Conservation (phyloP, 2,329 filamentous ascomycete genomes). For the Aspergillus sojae region DNA sequence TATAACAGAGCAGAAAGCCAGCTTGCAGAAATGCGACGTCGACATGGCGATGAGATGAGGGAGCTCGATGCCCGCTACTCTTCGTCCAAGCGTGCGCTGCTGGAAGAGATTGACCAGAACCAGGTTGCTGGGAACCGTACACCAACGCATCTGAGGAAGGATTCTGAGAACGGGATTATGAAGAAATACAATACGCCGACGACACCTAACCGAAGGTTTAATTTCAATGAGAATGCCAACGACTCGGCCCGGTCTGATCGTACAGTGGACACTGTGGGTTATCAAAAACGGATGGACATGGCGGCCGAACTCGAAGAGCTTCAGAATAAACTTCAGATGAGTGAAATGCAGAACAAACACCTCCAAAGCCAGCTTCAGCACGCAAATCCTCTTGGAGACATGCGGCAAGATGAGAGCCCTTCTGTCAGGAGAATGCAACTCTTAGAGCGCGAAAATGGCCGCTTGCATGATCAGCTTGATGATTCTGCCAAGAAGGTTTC, state of each 20-base stretch:
- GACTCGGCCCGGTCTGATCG: slow-evolving; percentile 84
- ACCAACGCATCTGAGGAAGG: slow-evolving; percentile 68
- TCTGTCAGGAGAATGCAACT: slow-evolving; percentile 82
- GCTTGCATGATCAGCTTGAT: slow-evolving; percentile 91
- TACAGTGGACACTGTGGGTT: slow-evolving; percentile 79
- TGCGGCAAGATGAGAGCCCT: slow-evolving; percentile 72
- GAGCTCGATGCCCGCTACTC: slow-evolving; percentile 65
- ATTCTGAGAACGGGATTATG: slow-evolving; percentile 55
- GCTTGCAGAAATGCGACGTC: slow-evolving; percentile 73
- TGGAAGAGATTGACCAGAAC: slow-evolving; percentile 87
- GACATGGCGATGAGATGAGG: slow-evolving; percentile 71
- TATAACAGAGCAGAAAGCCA: slow-evolving; percentile 82
- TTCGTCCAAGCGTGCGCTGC: slow-evolving; percentile 69
- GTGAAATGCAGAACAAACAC: slow-evolving; percentile 93
- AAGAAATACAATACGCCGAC: slow-evolving; percentile 73
- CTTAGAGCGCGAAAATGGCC: slow-evolving; percentile 86
- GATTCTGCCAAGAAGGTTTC: slow-evolving; percentile 93
- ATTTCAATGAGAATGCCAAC: slow-evolving; percentile 63
- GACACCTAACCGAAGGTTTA: slow-evolving; percentile 74
- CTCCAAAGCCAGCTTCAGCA: slow-evolving; percentile 84
- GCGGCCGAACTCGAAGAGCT: slow-evolving; percentile 88
- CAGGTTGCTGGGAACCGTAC: slow-evolving; percentile 73
- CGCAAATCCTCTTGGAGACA: slow-evolving; percentile 62
- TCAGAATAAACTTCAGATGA: slow-evolving; percentile 90
- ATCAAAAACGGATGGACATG: slow-evolving; percentile 87